Conservation (phyloP, 2,329 filamentous ascomycete genomes). For the Cadophora luteo-olivacea region DNA sequence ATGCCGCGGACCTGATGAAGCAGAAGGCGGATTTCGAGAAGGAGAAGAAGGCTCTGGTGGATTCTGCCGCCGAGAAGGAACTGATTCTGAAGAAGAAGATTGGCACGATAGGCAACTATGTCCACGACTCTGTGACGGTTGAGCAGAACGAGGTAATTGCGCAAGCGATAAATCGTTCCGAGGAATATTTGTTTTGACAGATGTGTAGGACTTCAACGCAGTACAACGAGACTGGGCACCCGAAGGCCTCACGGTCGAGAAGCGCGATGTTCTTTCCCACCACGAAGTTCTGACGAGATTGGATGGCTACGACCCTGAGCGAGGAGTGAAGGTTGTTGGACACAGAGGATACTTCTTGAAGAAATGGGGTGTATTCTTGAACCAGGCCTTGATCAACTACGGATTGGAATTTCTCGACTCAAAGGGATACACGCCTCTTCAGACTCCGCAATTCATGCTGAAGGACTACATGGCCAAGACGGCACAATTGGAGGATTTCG, state of each 20-base stretch:
- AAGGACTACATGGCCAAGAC: slow-evolving; percentile 98
- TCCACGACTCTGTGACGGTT: slow-evolving; percentile 85
- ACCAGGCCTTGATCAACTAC: slow-evolving; percentile 94
- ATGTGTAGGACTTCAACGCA: slow-evolving; percentile 74
- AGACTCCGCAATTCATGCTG: slow-evolving; percentile 93
- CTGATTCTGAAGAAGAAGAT: slow-evolving; percentile 76
- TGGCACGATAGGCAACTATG: slow-evolving; percentile 86
- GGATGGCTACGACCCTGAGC: slow-evolving; percentile 91
- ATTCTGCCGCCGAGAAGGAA: slow-evolving; percentile 78
- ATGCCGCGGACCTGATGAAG: slow-evolving; percentile 79
- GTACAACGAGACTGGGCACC: slow-evolving; percentile 82
- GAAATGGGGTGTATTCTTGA: slow-evolving; percentile 88
- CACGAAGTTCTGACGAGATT: slow-evolving; percentile 90
- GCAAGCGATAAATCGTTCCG: neutral
- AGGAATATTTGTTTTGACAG: slow-evolving; percentile 18
- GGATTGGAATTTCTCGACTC: slow-evolving; percentile 86
- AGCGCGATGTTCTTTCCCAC: slow-evolving; percentile 82
- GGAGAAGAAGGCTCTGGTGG: slow-evolving; percentile 81
- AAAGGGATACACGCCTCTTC: slow-evolving; percentile 82
- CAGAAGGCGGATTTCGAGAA: slow-evolving; percentile 80
- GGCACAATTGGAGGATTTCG: slow-evolving; percentile 94
- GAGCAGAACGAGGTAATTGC: slow-evolving; percentile 75
- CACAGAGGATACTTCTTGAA: slow-evolving; percentile 94
- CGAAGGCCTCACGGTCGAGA: slow-evolving; percentile 74
- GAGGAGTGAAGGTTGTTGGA: slow-evolving; percentile 91